phyloP scores from a whole-genome alignment of 2,329 filamentous ascomycete species.

The Neofusicoccum ribis region DNA sequence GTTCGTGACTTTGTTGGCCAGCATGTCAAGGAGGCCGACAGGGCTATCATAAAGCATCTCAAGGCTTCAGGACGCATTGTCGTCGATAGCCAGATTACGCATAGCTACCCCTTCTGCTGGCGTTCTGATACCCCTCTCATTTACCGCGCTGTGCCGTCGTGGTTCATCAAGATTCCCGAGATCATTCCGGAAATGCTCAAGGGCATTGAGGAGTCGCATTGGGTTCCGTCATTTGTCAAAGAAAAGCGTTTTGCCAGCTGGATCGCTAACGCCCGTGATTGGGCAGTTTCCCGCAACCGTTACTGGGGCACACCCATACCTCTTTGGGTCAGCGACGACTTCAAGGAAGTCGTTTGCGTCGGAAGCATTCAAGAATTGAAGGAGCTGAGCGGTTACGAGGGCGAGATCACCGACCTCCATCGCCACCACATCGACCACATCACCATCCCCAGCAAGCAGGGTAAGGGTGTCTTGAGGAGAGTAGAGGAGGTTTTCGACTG shows the following conservation, averaged over 20 bases:
- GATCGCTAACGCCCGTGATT: conserved; percentile 88
- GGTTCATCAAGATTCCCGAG: conserved; percentile 87
- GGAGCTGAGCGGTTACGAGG: conserved; percentile 80
- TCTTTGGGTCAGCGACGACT: conserved; percentile 87
- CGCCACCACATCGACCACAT: conserved; percentile 92
- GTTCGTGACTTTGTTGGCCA: conserved; percentile 80
- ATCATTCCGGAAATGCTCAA: conserved; percentile 86
- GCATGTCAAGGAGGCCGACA: conserved; percentile 91
- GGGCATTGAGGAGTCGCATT: conserved; percentile 85
- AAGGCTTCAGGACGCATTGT: conserved; percentile 75
- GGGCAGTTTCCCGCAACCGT: conserved; percentile 91
- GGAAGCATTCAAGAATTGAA: conserved; percentile 84
- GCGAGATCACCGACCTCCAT: conserved; percentile 82
- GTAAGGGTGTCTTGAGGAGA: conserved; percentile 78
- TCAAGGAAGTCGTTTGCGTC: conserved; percentile 81
- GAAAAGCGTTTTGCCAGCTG: conserved; percentile 88
- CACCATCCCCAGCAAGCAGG: conserved; percentile 86
- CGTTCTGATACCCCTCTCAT: conserved; percentile 94
- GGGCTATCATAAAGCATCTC: conserved; percentile 85
- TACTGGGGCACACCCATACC: conserved; percentile 96
- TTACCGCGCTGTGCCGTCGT: conserved; percentile 86
- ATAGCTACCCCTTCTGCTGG: conserved; percentile 93
- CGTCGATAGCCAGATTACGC: conserved; percentile 82
- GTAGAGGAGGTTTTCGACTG: conserved; percentile 93
- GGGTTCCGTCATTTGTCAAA: conserved; percentile 89